Evolutionary conservation across 2,329 filamentous ascomycete genomes (phyloP).

Genomic region (Ophiostoma fasciatum): DNA sequence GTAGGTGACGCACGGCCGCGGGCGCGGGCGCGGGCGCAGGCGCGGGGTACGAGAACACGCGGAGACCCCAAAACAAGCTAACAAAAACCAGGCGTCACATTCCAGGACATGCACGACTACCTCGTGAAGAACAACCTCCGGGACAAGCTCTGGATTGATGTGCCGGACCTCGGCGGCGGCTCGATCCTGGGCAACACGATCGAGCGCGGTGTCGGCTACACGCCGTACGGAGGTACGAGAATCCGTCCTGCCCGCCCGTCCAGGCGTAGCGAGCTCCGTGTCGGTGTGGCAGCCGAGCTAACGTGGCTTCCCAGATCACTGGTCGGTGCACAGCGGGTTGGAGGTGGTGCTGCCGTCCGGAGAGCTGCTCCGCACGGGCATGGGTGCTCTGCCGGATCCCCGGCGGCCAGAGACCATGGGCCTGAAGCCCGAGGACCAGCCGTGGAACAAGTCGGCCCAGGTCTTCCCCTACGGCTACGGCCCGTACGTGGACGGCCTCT

Average conservation of each 20-base stretch:
- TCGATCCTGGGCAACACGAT: constrained; percentile 30
- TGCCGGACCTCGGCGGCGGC: constrained; percentile 26
- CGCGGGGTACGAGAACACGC: too few species aligned
- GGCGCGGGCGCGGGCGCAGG: too few species aligned
- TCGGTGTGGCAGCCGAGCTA: too few species aligned
- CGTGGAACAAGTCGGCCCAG: constrained; percentile 24
- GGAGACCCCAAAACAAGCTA: too few species aligned
- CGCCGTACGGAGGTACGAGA: constrained; percentile 24
- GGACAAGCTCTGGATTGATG: constrained; percentile 28
- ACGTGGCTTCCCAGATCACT: too few species aligned
- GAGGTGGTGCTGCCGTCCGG: constrained; percentile 25
- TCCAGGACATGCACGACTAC: constrained; percentile 33
- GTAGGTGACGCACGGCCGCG: too few species aligned
- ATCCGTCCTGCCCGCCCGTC: too few species aligned
- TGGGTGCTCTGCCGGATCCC: constrained; percentile 31
- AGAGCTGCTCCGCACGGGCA: constrained; percentile 29
- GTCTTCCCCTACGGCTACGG: constrained; percentile 25
- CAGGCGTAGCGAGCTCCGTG: too few species aligned
- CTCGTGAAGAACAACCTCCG: too few species aligned
- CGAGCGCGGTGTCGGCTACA: constrained; percentile 32
- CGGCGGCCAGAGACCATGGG: too few species aligned
- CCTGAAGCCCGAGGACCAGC: constrained; percentile 11
- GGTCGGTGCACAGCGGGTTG: constrained; percentile 18
- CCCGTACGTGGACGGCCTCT: constrained; percentile 28
- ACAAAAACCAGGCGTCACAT: too few species aligned